These are phyloP conservation scores for Guillardia theta DNA, from an alignment of 78 protist genomes.

Conservation along the genomic window DNA sequence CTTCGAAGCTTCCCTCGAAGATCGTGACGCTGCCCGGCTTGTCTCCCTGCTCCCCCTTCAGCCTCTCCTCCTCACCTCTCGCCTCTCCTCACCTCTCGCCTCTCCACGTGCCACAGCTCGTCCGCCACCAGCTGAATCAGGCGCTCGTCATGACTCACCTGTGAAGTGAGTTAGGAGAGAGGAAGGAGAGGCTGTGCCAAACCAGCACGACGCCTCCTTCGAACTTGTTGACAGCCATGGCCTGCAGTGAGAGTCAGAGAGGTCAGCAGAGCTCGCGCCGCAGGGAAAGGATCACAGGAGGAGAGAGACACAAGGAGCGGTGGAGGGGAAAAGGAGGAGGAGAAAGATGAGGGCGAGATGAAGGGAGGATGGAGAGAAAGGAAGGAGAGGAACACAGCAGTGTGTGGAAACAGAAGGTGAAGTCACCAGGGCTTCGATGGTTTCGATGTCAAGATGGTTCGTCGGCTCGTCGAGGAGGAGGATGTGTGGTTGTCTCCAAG, in stretches of 20 bases:
- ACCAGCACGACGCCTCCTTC: constrained; percentile 86
- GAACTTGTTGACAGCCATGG: constrained; percentile 79
- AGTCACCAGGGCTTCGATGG: neutral
- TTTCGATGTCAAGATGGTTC: constrained; percentile 84
- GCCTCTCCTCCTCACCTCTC: neutral
- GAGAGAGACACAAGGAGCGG: neutral
- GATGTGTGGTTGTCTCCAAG: constrained; percentile 41
- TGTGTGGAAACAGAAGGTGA: neutral
- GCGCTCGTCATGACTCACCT: constrained; percentile 39
- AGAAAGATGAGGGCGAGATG: too few relatives aligned
- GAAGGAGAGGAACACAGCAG: too few relatives aligned
- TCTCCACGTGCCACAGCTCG: constrained; percentile 32
- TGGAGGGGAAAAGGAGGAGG: neutral
- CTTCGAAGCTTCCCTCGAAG: neutral
- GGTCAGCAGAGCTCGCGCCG: neutral
- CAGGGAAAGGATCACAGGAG: neutral
- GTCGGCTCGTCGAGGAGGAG: constrained; percentile 89
- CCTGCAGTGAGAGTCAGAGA: constrained; percentile 54
- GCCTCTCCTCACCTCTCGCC: neutral
- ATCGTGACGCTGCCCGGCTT: neutral
- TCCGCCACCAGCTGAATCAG: constrained; percentile 24
- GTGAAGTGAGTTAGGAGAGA: neutral
- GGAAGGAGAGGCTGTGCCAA: neutral
- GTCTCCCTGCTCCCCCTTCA: neutral
- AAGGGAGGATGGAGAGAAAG: too few relatives aligned